These are phyloP conservation scores for Ophiocordyceps camponoti-leonardi DNA, from an alignment of 2,329 filamentous ascomycete genomes.

Conservation along the genomic window DNA sequence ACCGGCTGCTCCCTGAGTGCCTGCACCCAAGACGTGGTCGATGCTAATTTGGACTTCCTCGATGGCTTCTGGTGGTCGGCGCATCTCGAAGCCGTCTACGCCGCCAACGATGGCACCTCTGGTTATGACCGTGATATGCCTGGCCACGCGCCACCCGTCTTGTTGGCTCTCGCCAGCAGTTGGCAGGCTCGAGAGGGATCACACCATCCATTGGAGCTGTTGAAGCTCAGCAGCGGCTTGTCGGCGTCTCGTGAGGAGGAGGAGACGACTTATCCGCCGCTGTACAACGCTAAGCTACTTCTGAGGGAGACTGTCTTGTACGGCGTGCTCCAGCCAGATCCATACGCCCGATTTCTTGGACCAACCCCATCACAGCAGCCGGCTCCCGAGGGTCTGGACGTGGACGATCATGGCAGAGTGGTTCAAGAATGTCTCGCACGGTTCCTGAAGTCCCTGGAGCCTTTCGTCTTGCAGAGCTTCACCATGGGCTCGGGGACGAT, in stretches of 20 bases:
- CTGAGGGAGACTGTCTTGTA: conserved; percentile 37
- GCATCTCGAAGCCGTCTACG: conserved; percentile 19
- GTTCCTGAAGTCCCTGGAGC: conserved; percentile 36
- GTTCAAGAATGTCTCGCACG: conserved; percentile 32
- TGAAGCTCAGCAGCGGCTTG: conserved; percentile 31
- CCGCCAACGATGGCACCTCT: conserved; percentile 4
- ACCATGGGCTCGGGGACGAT: conserved; percentile 24
- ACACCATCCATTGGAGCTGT: conserved; percentile 34
- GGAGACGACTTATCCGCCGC: conserved; percentile 27
- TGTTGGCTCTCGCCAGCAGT: conserved; percentile 32
- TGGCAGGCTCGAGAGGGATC: conserved; percentile 30
- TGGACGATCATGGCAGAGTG: conserved; percentile 27
- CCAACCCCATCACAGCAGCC: conserved; percentile 7
- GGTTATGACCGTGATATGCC: conserved; percentile 13
- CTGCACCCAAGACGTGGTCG: conserved; percentile 23
- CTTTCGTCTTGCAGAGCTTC: conserved; percentile 15
- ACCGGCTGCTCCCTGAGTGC: conserved; percentile 24
- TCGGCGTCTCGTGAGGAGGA: conserved; percentile 31
- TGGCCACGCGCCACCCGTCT: conserved; percentile 27
- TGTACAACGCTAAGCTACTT: conserved; percentile 37
- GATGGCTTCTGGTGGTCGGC: conserved; percentile 43
- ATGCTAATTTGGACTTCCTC: conserved; percentile 30
- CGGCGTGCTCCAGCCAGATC: conserved; percentile 31
- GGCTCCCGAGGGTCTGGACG: conserved; percentile 24
- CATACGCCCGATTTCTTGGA: conserved; percentile 19